Evolutionary conservation across 352 stramenopile species (phyloP).

Genomic region (Discostella stelligera): DNA sequence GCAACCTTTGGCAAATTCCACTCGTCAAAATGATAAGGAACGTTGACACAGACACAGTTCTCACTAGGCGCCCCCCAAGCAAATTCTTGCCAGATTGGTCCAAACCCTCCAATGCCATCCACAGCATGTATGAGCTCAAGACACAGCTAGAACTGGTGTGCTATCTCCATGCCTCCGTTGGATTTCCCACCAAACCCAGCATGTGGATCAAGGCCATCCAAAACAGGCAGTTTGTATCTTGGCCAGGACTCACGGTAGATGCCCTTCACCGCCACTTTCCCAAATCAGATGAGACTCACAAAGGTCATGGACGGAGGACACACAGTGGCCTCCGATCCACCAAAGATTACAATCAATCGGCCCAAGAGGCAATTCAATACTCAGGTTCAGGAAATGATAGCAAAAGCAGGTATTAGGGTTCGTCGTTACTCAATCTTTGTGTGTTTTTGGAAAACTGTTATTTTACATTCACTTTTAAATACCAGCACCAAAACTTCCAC

Average conservation of each 20-base stretch:
- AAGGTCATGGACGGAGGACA: background rate
- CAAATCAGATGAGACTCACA: slow-evolving; percentile 1
- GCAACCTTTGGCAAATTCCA: background rate
- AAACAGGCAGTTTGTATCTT: background rate
- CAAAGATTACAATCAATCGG: too few species aligned
- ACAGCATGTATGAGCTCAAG: background rate
- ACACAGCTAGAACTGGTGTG: background rate
- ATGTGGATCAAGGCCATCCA: background rate
- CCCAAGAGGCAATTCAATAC: too few species aligned
- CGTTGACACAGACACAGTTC: slow-evolving; percentile 1
- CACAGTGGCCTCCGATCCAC: background rate
- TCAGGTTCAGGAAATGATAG: too few species aligned
- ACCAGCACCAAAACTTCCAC: too few species aligned
- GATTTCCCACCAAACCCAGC: slow-evolving; percentile 4
- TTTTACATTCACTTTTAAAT: too few species aligned
- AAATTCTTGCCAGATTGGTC: background rate
- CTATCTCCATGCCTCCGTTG: slow-evolving; percentile 12
- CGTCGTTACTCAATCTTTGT: too few species aligned
- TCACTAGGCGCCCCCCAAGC: background rate
- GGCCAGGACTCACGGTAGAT: slow-evolving; percentile 1
- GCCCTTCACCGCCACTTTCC: background rate
- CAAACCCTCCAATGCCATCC: background rate
- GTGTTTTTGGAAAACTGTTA: too few species aligned
- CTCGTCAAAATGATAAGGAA: background rate
- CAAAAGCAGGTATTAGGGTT: too few species aligned